Base-by-base conservation (phyloP, 2,329 filamentous ascomycete species). In the Zasmidium angulare region DNA sequence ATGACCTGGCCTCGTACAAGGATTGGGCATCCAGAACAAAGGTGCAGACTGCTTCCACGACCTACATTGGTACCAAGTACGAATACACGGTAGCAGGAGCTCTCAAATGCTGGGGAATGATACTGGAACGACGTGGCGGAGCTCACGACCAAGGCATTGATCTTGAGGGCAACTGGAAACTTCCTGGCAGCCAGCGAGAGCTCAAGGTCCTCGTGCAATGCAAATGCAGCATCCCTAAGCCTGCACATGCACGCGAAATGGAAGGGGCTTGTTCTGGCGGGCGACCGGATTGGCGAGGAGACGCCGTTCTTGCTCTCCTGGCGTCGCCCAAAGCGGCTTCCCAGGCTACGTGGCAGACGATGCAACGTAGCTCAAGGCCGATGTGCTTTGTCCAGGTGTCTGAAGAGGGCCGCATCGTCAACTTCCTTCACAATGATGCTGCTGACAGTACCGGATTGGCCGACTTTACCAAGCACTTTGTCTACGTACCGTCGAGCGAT, bases 221-320 rank as follows among this genome's bases (percentile, higher is more conserved):
- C 80, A 95, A 93, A 73, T 71, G 77, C 19, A 76, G 79, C 49
- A 73, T 80, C 12, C 79, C 84, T 0, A 68, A 66, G 2, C 89
- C 90, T 0, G 76, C 81, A 29, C 77, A 86, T 50, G 76, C 91
- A 9, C 84, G 90, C n/a, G 90, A 93, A 76, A 81, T 93, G 2
- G 89, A 91, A 70, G 93, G 93, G 2, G 85, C 91, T 0, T 89
- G 95, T 69, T 81, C 82, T 1, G 87, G 86, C 12, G 89, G 90
- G 6, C 92, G 91, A 1, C 77, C 82, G 0, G 88, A 87, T 0
- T 96, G 90, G 89, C 80, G 86, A 55, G 84, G 83, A 0, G 72
- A 79, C 1, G 81, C 83, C 14, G 86, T 89, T 4, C 72, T 96
- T 31, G 93, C 86, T 0, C 69, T 96, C 17, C 75, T 97, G 55